Base-by-base conservation (phyloP, 352 stramenopile genomes). In the Globisporangium heterothallicum region DNA sequence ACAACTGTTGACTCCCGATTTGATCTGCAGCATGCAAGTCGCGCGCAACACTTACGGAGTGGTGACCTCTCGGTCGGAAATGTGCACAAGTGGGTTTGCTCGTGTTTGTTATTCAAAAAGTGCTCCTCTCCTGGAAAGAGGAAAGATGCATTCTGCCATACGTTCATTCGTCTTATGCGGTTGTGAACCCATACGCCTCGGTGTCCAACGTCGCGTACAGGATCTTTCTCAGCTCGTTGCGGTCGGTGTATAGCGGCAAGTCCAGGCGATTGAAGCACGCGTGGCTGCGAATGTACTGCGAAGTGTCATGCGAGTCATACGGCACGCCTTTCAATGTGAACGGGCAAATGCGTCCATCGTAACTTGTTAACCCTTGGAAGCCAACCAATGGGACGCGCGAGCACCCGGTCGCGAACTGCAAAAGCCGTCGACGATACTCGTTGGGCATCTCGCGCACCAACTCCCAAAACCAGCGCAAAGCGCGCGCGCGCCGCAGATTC, bases 81-180 rank as follows among this genome's bases (percentile, higher is more conserved):
- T n/a, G n/a, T n/a, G n/a, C n/a, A n/a, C n/a, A n/a, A n/a, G n/a
- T n/a, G n/a, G n/a, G n/a, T n/a, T n/a, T n/a, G n/a, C n/a, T n/a
- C n/a, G n/a, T n/a, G n/a, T n/a, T n/a, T n/a, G n/a, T n/a, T n/a
- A n/a, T n/a, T n/a, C n/a, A n/a, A n/a, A n/a, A n/a, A n/a, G n/a
- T n/a, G n/a, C n/a, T n/a, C n/a, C n/a, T n/a, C n/a, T n/a, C n/a
- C n/a, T n/a, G n/a, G n/a, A n/a, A 41, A 94, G 85, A 2, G 96
- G 96, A 58, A 98, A 88, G 14, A 98, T n/a, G n/a, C 88, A 56
- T 98, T 92, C 64, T 98, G 98, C 41, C 99, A 88, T 21, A 96
- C 96, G 42, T 80, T 89, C n/a, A 99, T 61, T n/a, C n/a, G n/a
- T n/a, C n/a, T 43, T 61, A 61, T 14, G n/a, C 30, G 5, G 21